Percentiles rank a stretch among this genome's conserved stretches.
These are phyloP conservation scores for Aristolochia fimbriata DNA, from an alignment of 164 flowering plant species.

Conservation along the genomic window DNA sequence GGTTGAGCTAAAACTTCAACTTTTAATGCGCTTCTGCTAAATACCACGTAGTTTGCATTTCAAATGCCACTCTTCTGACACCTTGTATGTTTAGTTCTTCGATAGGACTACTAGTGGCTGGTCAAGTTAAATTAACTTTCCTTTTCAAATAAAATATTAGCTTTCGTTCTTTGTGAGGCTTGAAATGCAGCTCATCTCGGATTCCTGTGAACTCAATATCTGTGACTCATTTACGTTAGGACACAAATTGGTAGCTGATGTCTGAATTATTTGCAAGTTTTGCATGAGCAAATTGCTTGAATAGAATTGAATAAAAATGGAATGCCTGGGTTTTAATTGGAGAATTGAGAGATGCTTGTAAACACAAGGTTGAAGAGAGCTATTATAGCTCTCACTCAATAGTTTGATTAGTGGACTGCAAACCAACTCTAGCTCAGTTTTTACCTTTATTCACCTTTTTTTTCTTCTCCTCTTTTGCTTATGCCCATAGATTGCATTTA, in stretches of 20 bases:
- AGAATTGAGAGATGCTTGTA: no score
- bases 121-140: background rate
- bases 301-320: background rate
- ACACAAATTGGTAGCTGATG: background rate
- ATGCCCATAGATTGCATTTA: no score
- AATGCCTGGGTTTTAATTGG: no score
- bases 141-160: background rate
- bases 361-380: no score
- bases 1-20: background rate
- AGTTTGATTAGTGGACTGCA: no score
- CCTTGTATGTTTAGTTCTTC: background rate
- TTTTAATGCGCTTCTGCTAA: background rate
- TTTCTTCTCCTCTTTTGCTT: no score
- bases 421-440: no score
- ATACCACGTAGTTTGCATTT: background rate
- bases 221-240: no score
- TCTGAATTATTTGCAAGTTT: background rate
- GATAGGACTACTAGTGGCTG: background rate
- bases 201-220: no score
- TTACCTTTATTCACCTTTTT: no score
- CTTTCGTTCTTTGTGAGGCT: background rate
- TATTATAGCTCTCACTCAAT: no score
- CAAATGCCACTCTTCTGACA: background rate
- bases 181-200: background rate
- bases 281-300: background rate